phyloP scores from a whole-genome alignment of 108 stramenopile species.

The Schizochytrium sp. region DNA sequence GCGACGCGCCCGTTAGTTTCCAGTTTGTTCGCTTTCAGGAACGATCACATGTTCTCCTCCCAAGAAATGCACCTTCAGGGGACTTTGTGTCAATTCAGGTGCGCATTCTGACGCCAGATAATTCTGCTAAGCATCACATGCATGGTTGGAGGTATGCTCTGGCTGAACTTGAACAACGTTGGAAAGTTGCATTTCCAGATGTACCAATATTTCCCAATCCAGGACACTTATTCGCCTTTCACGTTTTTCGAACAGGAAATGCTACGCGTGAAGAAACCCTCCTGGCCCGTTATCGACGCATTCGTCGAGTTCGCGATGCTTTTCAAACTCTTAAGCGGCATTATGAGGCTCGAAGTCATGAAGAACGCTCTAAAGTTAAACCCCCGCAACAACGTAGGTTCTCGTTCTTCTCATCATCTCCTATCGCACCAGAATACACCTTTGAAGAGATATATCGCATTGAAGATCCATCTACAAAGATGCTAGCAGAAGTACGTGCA shows the following conservation, averaged over 20 bases:
- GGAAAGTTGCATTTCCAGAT: slow-evolving; percentile 20
- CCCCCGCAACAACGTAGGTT: background rate
- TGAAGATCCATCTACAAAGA: slow-evolving; percentile 17
- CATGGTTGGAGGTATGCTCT: slow-evolving; percentile 41
- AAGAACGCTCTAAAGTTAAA: background rate
- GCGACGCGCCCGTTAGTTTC: slow-evolving; percentile 26
- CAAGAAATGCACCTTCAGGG: background rate
- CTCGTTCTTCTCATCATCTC: background rate
- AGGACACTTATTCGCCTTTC: background rate
- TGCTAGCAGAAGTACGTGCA: background rate
- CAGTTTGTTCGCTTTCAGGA: slow-evolving; percentile 28
- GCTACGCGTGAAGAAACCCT: slow-evolving; percentile 21
- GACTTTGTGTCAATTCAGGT: slow-evolving; percentile 53
- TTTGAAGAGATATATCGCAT: background rate
- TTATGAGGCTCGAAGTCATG: background rate
- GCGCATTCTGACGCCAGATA: background rate
- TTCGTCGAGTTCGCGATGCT: slow-evolving; percentile 42
- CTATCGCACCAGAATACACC: background rate
- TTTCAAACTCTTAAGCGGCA: background rate
- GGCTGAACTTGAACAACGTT: slow-evolving; percentile 27
- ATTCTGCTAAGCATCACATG: background rate
- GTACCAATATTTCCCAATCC: slow-evolving; percentile 21
- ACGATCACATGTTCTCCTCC: background rate
- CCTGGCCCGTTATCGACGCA: slow-evolving; percentile 16
- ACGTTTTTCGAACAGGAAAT: background rate